Evolutionary conservation across 1,284 basidiomycete genomes (phyloP).

Genomic region (Lentinus polychrous): DNA sequence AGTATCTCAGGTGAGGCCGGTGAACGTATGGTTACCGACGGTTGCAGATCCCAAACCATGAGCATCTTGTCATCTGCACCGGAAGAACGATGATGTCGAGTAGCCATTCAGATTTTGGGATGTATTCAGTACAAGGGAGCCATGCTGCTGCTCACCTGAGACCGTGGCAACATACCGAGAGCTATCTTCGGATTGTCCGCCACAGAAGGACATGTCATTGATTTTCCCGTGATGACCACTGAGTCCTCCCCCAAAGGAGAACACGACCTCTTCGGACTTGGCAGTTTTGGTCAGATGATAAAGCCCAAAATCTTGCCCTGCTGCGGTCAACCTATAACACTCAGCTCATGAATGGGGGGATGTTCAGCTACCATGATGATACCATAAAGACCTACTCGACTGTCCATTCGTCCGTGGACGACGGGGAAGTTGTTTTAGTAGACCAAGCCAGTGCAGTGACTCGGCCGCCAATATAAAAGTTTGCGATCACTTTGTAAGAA

Average conservation of each 20-base stretch:
- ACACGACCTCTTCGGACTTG: slow-evolving; percentile 44
- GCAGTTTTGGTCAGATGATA: slow-evolving; percentile 57
- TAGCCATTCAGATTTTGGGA: neutral
- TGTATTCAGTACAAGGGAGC: neutral
- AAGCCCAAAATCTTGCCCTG: slow-evolving; percentile 60
- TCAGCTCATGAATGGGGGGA: neutral
- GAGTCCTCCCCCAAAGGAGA: slow-evolving; percentile 67
- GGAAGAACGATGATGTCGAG: neutral
- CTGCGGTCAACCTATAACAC: slow-evolving; percentile 50
- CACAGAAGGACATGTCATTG: slow-evolving; percentile 71
- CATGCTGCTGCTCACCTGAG: slow-evolving; percentile 42
- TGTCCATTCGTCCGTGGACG: slow-evolving; percentile 55
- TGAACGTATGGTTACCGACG: slow-evolving; percentile 36
- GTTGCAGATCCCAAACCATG: slow-evolving; percentile 77
- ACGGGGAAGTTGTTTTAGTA: slow-evolving; percentile 56
- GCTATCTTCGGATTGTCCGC: slow-evolving; percentile 57
- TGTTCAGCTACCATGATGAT: neutral
- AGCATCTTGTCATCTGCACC: slow-evolving; percentile 68
- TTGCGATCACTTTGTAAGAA: slow-evolving; percentile 46
- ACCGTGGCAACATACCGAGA: slow-evolving; percentile 72
- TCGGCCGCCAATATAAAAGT: slow-evolving; percentile 65
- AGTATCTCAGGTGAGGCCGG: slow-evolving; percentile 17
- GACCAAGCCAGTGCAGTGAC: slow-evolving; percentile 78
- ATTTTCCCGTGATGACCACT: slow-evolving; percentile 71
- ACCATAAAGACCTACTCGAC: slow-evolving; percentile 48